phyloP scores from a whole-genome alignment of 2,329 filamentous ascomycete species.

The Aspergillus pseudonomiae region DNA sequence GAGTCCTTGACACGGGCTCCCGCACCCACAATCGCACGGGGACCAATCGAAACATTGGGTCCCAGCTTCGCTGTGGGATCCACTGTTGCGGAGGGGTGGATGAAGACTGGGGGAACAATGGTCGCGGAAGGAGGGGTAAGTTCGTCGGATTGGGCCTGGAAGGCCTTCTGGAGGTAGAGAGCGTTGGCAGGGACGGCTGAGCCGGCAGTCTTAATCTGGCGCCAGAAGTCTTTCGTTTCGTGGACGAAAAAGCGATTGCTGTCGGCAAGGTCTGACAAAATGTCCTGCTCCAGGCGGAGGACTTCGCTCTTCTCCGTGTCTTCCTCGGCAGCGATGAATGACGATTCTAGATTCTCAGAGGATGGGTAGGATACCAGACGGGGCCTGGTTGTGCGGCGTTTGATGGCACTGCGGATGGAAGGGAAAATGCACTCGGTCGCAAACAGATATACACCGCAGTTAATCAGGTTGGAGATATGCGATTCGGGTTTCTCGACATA shows the following conservation, averaged over 20 bases:
- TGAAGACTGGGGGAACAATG: slow-evolving; percentile 90
- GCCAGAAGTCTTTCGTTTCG: slow-evolving; percentile 99
- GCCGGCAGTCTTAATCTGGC: slow-evolving; percentile 98
- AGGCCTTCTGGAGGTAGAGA: slow-evolving; percentile 91
- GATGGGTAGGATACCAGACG: slow-evolving; percentile 94
- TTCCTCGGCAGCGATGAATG: slow-evolving; percentile 67
- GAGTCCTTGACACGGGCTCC: slow-evolving; percentile 93
- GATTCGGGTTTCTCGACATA: slow-evolving; percentile 99
- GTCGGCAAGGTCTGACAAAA: slow-evolving; percentile 91
- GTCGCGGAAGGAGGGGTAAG: slow-evolving; percentile 81
- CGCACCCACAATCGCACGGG: slow-evolving; percentile 80
- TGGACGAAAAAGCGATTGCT: slow-evolving; percentile 98
- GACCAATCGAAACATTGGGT: slow-evolving; percentile 93
- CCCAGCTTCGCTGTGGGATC: slow-evolving; percentile 96
- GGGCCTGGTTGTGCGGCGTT: slow-evolving; percentile 88
- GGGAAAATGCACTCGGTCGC: slow-evolving; percentile 95
- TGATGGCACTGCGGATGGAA: slow-evolving; percentile 90
- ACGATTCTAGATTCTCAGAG: slow-evolving; percentile 84
- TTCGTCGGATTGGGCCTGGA: slow-evolving; percentile 79
- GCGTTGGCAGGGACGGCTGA: slow-evolving; percentile 96
- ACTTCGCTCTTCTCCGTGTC: slow-evolving; percentile 80
- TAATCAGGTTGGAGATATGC: slow-evolving; percentile 97
- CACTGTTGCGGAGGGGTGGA: slow-evolving; percentile 86
- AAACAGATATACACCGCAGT: slow-evolving; percentile 98
- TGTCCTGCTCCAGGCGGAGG: slow-evolving; percentile 94